Percentiles rank a stretch among this genome's conserved stretches.
Evolutionary conservation across 163 green algal species (phyloP).

Genomic region (Trebouxiophyceae sp.): DNA sequence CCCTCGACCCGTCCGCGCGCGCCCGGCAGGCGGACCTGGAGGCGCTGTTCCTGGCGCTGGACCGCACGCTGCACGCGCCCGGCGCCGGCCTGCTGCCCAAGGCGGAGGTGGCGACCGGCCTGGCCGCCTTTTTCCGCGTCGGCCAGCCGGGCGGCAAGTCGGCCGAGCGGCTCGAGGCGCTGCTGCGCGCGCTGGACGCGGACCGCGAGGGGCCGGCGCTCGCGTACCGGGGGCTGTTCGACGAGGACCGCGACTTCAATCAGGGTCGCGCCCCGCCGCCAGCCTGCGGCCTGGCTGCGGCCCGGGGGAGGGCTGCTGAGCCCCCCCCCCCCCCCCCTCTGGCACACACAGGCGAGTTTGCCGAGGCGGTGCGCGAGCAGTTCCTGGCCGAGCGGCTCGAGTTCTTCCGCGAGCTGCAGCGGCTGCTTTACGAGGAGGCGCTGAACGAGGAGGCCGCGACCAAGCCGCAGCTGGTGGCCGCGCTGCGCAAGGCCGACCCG

Average conservation of each 20-base stretch:
- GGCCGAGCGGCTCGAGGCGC: constrained; percentile 37
- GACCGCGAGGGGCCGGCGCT: constrained; percentile 40
- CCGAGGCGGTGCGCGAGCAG: constrained; percentile 54
- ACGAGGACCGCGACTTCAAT: constrained; percentile 64
- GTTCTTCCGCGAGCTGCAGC: constrained; percentile 39
- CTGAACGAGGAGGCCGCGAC: constrained; percentile 25
- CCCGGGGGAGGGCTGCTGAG: neutral
- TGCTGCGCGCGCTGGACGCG: constrained; percentile 42
- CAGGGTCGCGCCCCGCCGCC: constrained; percentile 19
- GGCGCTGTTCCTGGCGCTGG: constrained; percentile 35
- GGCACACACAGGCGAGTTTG: constrained; percentile 40
- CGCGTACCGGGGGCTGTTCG: constrained; percentile 45
- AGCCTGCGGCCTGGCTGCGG: neutral
- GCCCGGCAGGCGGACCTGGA: constrained; percentile 36
- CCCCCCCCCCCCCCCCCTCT: neutral
- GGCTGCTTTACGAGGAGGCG: constrained; percentile 28
- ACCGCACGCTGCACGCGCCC: constrained; percentile 25
- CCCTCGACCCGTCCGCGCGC: neutral
- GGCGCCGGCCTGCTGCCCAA: constrained; percentile 29
- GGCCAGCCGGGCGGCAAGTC: constrained; percentile 42
- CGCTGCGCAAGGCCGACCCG: constrained; percentile 24
- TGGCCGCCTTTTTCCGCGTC: constrained; percentile 44
- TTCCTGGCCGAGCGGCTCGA: constrained; percentile 44
- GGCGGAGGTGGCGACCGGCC: constrained; percentile 29
- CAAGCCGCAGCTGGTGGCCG: constrained; percentile 18